phyloP scores from a whole-genome alignment of 108 stramenopile genomes.

The Fragilaria crotonensis region DNA sequence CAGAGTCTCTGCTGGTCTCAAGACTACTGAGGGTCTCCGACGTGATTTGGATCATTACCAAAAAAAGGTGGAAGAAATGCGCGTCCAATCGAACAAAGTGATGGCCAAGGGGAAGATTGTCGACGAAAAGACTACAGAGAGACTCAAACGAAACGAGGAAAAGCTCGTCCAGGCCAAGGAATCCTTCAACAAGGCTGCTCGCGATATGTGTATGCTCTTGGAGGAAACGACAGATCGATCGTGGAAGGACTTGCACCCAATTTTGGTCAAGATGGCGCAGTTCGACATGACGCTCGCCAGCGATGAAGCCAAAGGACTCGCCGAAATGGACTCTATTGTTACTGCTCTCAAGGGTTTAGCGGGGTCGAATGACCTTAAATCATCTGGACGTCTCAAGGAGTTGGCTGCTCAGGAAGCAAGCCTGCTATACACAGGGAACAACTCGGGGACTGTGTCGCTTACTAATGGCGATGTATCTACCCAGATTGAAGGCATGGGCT shows the following conservation, averaged over 20 bases:
- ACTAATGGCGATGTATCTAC: too few relatives aligned
- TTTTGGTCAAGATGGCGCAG: conserved; percentile 68
- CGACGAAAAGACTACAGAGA: conserved; percentile 42
- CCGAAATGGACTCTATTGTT: conserved; percentile 36
- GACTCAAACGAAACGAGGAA: conserved; percentile 66
- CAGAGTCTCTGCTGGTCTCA: conserved; percentile 40
- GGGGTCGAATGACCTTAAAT: conserved; percentile 39
- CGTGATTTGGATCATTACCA: conserved; percentile 76
- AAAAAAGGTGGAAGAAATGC: conserved; percentile 59
- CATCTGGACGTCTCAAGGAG: conserved; percentile 62
- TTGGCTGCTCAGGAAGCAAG: conserved; percentile 14
- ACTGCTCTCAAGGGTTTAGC: conserved; percentile 46
- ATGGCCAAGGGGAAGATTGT: conserved; percentile 74
- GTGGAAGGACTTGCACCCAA: conserved; percentile 77
- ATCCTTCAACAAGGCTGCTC: conserved; percentile 42
- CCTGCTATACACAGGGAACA: neutral
- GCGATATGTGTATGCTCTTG: conserved; percentile 58
- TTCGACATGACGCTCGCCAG: conserved; percentile 59
- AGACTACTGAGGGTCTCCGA: conserved; percentile 56
- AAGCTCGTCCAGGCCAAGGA: conserved; percentile 56
- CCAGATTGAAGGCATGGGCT: neutral
- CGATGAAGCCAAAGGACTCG: conserved; percentile 49
- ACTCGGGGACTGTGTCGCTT: too few relatives aligned
- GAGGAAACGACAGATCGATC: conserved; percentile 72
- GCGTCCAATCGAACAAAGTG: conserved; percentile 40